phyloP scores from a whole-genome alignment of 2,329 filamentous ascomycete genomes.

The Xylaria multiplex region DNA sequence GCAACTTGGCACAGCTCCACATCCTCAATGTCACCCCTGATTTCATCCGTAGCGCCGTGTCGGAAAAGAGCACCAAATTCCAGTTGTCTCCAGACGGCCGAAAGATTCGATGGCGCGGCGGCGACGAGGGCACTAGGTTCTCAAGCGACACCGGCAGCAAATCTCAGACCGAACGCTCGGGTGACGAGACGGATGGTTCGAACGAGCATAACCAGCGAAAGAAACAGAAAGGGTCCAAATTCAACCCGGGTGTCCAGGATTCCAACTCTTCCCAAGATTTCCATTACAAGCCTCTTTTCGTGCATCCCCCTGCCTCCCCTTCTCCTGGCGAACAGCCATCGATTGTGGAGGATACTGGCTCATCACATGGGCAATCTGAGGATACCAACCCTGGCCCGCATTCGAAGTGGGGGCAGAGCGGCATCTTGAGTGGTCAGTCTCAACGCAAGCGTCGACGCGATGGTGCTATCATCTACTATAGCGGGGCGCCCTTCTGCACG shows the following conservation, averaged over 20 bases:
- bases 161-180: conserved; percentile 59
- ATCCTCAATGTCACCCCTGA: conserved; percentile 83
- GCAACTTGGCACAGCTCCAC: conserved; percentile 84
- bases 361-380: conserved; percentile 59
- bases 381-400: conserved; percentile 60
- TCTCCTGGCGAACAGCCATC: conserved; percentile 60
- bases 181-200: conserved; percentile 59
- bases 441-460: conserved; percentile 67
- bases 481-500: conserved; percentile 80
- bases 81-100: conserved; percentile 81
- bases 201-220: conserved; percentile 58
- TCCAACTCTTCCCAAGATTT: conserved; percentile 60
- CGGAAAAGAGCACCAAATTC: conserved; percentile 76
- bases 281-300: conserved; percentile 73
- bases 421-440: conserved; percentile 52
- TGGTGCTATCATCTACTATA: conserved; percentile 86
- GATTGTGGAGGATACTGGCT: conserved; percentile 57
- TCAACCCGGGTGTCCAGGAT: conserved; percentile 49
- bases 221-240: conserved; percentile 56
- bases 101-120: conserved; percentile 83
- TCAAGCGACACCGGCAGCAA: conserved; percentile 69
- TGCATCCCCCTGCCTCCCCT: conserved; percentile 56
- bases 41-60: conserved; percentile 78
- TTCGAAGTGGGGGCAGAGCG: conserved; percentile 58
- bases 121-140: conserved; percentile 69